Base-by-base conservation (phyloP, 345 rosid genomes). In the Salix arbutifolia region DNA sequence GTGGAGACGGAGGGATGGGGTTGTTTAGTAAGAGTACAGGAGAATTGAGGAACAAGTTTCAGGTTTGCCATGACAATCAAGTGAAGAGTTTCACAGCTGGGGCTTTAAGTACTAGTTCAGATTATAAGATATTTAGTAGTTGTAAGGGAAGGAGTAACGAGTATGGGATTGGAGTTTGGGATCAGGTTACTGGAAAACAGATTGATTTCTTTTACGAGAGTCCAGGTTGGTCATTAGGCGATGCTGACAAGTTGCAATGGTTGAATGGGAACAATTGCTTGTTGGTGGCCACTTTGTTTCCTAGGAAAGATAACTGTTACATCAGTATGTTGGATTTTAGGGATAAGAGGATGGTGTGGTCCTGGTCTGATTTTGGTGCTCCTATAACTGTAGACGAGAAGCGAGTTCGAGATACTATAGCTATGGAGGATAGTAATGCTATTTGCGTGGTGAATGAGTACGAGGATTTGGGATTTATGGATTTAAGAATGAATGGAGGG, bases 151-250 rank as follows among this genome's bases (percentile, higher is more conserved):
- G 99, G 80, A 90, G 97, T 72, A 92, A 93, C 70, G 99, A 96
- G 86, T 91, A 93, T 26, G 99, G 99, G 18, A 80, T 96, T 78
- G 99, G 99, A 16, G 97, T 96, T 77, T 96, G 99, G 98, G 99
- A 96, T 78, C 99, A 90, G 70, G 78, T 89, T 19, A 86, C 95
- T 0, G 97, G 97, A 10, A 88, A 92, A 74, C 98, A 93, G 76
- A 84, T 87, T 0, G 99, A 96, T 84, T 93, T 96, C 85, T 92
- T 93, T 77, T 91, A 96, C 70, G 98, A 96, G 46, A 80, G 87
- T 67, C 88, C 91, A 0, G 94, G 94, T 33, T 95, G 98, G 98
- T 92, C 98, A 4, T 84, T 96, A 6, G 99, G 99, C 18, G 98
- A 96, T 75, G 99, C 97, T 2, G 99, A 93, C 78, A 92, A 89